Evolutionary conservation across 1,139 yeast genomes (phyloP).

Genomic region (Magnusiomyces suaveolens): DNA sequence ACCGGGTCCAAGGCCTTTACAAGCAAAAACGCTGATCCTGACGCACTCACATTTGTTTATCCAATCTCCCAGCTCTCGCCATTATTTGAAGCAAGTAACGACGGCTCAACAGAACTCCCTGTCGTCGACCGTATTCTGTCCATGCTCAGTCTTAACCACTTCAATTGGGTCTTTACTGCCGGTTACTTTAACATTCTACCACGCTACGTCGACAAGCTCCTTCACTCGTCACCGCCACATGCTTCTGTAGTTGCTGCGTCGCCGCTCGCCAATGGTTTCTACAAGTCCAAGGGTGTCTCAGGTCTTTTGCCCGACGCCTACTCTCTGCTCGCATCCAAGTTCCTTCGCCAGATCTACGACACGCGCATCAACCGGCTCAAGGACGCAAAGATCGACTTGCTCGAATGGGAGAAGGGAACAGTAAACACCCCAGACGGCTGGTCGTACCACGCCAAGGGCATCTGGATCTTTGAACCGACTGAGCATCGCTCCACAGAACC

Average conservation of each 20-base stretch:
- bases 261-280: conserved; percentile 86
- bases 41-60: conserved; percentile 61
- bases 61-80: conserved; percentile 92
- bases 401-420: conserved; percentile 81
- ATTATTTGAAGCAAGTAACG: conserved; percentile 39
- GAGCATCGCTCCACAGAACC: conserved; percentile 11
- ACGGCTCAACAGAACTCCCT: conserved; percentile 72
- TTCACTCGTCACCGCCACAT: conserved; percentile 44
- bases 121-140: conserved; percentile 53
- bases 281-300: conserved; percentile 73
- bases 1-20: conserved; percentile 13
- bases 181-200: conserved; percentile 93
- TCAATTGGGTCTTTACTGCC: conserved; percentile 85
- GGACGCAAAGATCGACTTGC: conserved; percentile 38
- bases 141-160: conserved; percentile 44
- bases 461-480: conserved; percentile 64
- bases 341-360: conserved; percentile 46
- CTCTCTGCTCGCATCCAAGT: conserved; percentile 61
- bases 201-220: conserved; percentile 51
- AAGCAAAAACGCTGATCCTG: conserved; percentile 17
- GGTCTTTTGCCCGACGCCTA: conserved; percentile 82
- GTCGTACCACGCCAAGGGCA: conserved; percentile 98
- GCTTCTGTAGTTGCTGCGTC: conserved; percentile 82
- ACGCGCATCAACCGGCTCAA: conserved; percentile 16
- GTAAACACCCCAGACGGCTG: conserved; percentile 80